A percentile compares a stretch with the other conserved stretches of the same genome.
phyloP scores from a whole-genome alignment of 108 stramenopile species.

The Seminavis robusta region DNA sequence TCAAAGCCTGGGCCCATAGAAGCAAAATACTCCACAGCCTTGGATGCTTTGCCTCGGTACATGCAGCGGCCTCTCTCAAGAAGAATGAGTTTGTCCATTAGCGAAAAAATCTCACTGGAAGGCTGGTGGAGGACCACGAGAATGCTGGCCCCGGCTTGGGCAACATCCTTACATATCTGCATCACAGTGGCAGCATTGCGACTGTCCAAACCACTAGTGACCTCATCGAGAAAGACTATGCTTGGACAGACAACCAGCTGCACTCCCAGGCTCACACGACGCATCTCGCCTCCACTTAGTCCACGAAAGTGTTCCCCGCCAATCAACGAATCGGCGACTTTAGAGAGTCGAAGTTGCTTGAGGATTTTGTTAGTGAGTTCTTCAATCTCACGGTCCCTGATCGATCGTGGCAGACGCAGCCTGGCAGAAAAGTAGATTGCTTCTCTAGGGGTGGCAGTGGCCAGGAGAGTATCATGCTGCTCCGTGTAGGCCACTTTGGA shows the following conservation, averaged over 20 bases:
- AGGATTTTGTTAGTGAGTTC: constrained; percentile 74
- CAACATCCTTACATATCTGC: constrained; percentile 55
- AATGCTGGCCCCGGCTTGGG: constrained; percentile 54
- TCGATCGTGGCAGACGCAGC: constrained; percentile 56
- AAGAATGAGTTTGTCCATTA: constrained; percentile 56
- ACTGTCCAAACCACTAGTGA: constrained; percentile 71
- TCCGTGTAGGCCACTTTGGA: constrained; percentile 78
- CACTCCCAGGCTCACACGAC: not conserved
- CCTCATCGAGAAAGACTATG: constrained; percentile 21
- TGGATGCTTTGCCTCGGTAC: constrained; percentile 36
- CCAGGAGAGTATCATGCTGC: constrained; percentile 76
- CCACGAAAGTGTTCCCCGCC: constrained; percentile 52
- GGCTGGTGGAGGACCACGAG: constrained; percentile 81
- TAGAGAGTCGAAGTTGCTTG: constrained; percentile 60
- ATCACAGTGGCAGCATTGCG: constrained; percentile 54
- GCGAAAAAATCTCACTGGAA: constrained; percentile 52
- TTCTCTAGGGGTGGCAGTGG: constrained; percentile 77
- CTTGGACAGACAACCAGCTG: not conserved
- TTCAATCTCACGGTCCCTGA: constrained; percentile 45
- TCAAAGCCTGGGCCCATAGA: constrained; percentile 46
- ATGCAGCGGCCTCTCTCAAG: constrained; percentile 43
- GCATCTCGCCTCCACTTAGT: constrained; percentile 1
- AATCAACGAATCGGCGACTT: too few species aligned
- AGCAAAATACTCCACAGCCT: constrained; percentile 40
- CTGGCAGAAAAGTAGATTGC: constrained; percentile 79